Percentiles rank a stretch among this genome's conserved stretches.
Evolutionary conservation across 2,329 filamentous ascomycete species (phyloP).

Genomic region (Coniochaeta prunicola): DNA sequence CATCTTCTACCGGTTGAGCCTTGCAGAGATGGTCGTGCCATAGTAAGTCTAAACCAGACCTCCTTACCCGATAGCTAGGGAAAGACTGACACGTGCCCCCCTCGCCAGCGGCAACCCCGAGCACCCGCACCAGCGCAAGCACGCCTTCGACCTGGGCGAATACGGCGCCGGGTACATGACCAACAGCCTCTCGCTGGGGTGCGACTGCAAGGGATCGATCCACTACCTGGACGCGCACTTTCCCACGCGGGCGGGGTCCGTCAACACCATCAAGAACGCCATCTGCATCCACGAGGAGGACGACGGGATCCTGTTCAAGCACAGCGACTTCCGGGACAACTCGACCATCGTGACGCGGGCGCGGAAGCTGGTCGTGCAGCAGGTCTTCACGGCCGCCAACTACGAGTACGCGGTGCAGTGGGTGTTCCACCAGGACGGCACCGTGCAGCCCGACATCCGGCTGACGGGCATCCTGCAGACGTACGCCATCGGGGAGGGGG

Average conservation of each 20-base stretch:
- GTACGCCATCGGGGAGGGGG: slow-evolving; percentile 70
- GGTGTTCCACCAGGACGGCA: slow-evolving; percentile 90
- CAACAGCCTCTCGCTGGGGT: slow-evolving; percentile 68
- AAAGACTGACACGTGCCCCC: slow-evolving; percentile 5
- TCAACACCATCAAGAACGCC: slow-evolving; percentile 82
- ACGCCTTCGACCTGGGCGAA: slow-evolving; percentile 75
- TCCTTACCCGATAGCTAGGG: not conserved
- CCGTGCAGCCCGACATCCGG: slow-evolving; percentile 85
- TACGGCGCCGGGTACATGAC: slow-evolving; percentile 81
- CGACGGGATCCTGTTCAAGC: slow-evolving; percentile 85
- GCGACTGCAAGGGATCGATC: slow-evolving; percentile 84
- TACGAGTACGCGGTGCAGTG: slow-evolving; percentile 82
- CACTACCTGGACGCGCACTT: slow-evolving; percentile 88
- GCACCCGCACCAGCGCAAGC: slow-evolving; percentile 72
- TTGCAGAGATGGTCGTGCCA: slow-evolving; percentile 91
- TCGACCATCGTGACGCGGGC: slow-evolving; percentile 80
- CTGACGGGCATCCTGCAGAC: slow-evolving; percentile 92
- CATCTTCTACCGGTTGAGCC: slow-evolving; percentile 80
- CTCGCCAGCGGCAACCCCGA: slow-evolving; percentile 59
- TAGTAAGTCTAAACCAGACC: slow-evolving; percentile 48
- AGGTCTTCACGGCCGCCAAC: slow-evolving; percentile 92
- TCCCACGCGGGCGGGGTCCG: slow-evolving; percentile 67
- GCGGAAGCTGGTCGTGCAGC: slow-evolving; percentile 78
- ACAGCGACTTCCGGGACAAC: slow-evolving; percentile 88
- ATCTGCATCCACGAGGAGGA: slow-evolving; percentile 96